These are phyloP conservation scores for Phytophthora multivora DNA, from an alignment of 352 stramenopile genomes.

Conservation along the genomic window DNA sequence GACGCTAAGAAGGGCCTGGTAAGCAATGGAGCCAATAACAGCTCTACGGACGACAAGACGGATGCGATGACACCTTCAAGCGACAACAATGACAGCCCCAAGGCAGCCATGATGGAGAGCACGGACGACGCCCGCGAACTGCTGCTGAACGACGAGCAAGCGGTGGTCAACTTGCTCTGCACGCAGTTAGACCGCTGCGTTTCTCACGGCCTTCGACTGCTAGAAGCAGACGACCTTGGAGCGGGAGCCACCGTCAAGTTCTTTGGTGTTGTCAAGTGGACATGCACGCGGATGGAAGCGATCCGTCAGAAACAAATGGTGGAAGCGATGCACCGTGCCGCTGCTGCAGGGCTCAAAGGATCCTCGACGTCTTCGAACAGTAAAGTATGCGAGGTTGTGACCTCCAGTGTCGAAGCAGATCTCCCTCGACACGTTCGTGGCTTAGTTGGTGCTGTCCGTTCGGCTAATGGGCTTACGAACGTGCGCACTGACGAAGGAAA, in stretches of 20 bases:
- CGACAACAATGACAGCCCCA: constrained; percentile 21
- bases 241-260: constrained; percentile 79
- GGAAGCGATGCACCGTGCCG: constrained; percentile 62
- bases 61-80: constrained; percentile 9
- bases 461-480: constrained; percentile 62
- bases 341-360: constrained; percentile 12
- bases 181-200: constrained; percentile 75
- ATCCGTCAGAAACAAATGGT: constrained; percentile 73
- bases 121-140: constrained; percentile 71
- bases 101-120: constrained; percentile 71
- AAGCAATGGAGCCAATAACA: constrained; percentile 5
- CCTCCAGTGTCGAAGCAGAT: constrained; percentile 71
- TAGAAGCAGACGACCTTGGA: constrained; percentile 49
- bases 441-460: constrained; percentile 65
- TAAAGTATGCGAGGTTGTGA: constrained; percentile 69
- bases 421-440: constrained; percentile 71
- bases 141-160: constrained; percentile 73
- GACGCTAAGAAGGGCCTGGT: constrained; percentile 34
- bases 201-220: constrained; percentile 62
- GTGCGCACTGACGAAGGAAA: constrained; percentile 80
- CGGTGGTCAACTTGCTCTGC: constrained; percentile 75
- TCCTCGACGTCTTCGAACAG: constrained; percentile 23
- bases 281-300: constrained; percentile 76
- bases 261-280: constrained; percentile 88
- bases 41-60: constrained; percentile 19